Percentiles rank a stretch among this genome's conserved stretches.
Evolutionary conservation across 805 yeast genomes (phyloP).

Genomic region (Kodamaea neixiangensis): DNA sequence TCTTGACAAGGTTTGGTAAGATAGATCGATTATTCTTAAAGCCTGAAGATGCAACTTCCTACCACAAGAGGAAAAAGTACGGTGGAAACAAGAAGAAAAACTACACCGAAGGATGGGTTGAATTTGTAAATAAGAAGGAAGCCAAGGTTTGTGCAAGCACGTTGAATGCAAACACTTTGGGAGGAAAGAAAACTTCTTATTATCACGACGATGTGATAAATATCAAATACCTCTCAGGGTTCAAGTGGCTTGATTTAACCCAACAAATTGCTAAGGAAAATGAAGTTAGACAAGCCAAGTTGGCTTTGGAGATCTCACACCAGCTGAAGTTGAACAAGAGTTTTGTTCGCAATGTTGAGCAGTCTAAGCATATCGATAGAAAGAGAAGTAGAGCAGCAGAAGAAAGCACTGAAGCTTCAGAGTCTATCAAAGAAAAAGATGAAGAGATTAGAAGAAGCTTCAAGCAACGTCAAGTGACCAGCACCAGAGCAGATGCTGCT

Average conservation of each 20-base stretch:
- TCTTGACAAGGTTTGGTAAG: conserved; percentile 79
- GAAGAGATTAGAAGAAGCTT: conserved; percentile 57
- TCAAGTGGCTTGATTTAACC: conserved; percentile 94
- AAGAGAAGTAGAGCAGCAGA: conserved; percentile 49
- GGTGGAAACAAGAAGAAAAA: conserved; percentile 92
- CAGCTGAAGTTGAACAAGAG: conserved; percentile 85
- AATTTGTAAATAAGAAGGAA: conserved; percentile 76
- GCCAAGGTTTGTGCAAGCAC: conserved; percentile 89
- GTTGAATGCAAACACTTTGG: conserved; percentile 83
- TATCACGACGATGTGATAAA: conserved; percentile 94
- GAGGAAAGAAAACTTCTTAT: conserved; percentile 88
- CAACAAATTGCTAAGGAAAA: conserved; percentile 90
- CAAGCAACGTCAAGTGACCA: conserved; percentile 67
- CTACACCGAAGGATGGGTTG: conserved; percentile 97
- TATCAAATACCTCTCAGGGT: conserved; percentile 83
- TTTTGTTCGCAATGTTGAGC: conserved; percentile 81
- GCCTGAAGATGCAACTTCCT: conserved; percentile 72
- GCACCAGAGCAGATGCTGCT: conserved; percentile 66
- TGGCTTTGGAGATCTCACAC: conserved; percentile 85
- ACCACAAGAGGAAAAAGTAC: conserved; percentile 68
- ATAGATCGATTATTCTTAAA: conserved; percentile 84
- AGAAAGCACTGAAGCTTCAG: conserved; percentile 12
- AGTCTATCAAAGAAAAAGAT: conserved; percentile 27
- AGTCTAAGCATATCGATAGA: conserved; percentile 74
- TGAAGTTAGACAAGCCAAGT: conserved; percentile 82